These are phyloP conservation scores for Citrus mangshanensis DNA, from an alignment of 345 rosid genomes.

Conservation along the genomic window DNA sequence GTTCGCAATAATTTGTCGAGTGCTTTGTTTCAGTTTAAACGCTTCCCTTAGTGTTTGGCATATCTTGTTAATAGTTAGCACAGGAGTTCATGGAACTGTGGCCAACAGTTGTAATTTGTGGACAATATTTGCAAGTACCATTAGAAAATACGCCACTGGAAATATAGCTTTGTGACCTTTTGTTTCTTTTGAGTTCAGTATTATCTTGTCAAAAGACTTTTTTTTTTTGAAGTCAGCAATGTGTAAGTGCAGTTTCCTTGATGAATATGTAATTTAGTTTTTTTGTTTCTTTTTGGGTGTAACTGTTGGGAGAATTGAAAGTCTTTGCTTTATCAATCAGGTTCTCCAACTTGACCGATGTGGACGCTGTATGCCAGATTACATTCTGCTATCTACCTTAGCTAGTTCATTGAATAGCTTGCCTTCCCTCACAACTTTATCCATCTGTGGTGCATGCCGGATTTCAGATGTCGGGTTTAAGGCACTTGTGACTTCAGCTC, in stretches of 20 bases:
- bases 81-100: background rate
- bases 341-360: constrained; percentile 84
- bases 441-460: constrained; percentile 76
- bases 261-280: background rate
- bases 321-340: constrained; percentile 38
- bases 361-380: constrained; percentile 86
- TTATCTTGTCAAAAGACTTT: background rate
- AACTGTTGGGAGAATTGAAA: constrained; percentile 3
- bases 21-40: background rate
- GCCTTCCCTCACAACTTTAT: constrained; percentile 55
- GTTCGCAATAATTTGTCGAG: background rate
- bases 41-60: background rate
- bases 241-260: background rate
- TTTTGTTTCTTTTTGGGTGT: background rate
- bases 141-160: background rate
- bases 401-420: constrained; percentile 52
- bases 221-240: background rate
- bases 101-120: background rate
- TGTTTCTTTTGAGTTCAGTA: background rate
- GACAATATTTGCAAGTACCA: background rate
- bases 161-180: background rate
- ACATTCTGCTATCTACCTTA: constrained; percentile 43
- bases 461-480: constrained; percentile 73
- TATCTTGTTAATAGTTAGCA: background rate
- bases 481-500: constrained; percentile 56